Evolutionary conservation across 1,139 yeast genomes (phyloP), one percentile per base, ranked within the genome.

Genomic region (Yamadazyma siamensis): DNA sequence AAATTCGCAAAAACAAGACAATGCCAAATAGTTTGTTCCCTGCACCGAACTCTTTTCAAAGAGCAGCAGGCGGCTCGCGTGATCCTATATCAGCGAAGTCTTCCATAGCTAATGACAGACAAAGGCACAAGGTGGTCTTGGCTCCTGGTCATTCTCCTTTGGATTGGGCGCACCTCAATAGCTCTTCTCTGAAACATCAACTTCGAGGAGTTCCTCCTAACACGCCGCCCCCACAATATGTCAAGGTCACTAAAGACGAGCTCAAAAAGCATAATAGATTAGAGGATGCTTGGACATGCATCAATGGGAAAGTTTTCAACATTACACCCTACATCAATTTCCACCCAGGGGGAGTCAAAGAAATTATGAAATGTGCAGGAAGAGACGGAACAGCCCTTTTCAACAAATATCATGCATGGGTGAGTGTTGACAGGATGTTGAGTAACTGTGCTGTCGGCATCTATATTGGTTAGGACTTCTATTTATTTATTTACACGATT

Each of bases 341-440:
- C 54, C 98, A 91, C 47, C 98, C 98, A 0, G 98, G 98, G 15
- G 98, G 98, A 1, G 79, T 69, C 3, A 77, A 75, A 5, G 88
- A 88, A 48, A 61, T 91, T 26, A 65, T 85, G 76, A 75, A 77
- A 35, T 76, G 85, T 47, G 94, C 95, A 0, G 96, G 96, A 0
- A 67, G 68, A 37, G 96, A 89, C 50, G 94, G 94, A 1, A 87
- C 96, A 1, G 46, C 59, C n/a, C 49, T 86, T 40, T 91, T 91
- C 49, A 78, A 80, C 55, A 78, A 79, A 54, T 84, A 83, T 41
- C 96, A 88, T 51, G 67, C 86, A 17, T 88, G 96, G 96, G 95
- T 82, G 1, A 89, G 85, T 54, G 85, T 68, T 27, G 96, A 89
- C 45, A 62, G 87, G 41, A 77, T 91, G 74, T 59, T 91, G 36